Percentiles rank a stretch among this genome's conserved stretches.
Evolutionary conservation across 305 asterid genomes (phyloP).

Genomic region (Plantago rigida): DNA sequence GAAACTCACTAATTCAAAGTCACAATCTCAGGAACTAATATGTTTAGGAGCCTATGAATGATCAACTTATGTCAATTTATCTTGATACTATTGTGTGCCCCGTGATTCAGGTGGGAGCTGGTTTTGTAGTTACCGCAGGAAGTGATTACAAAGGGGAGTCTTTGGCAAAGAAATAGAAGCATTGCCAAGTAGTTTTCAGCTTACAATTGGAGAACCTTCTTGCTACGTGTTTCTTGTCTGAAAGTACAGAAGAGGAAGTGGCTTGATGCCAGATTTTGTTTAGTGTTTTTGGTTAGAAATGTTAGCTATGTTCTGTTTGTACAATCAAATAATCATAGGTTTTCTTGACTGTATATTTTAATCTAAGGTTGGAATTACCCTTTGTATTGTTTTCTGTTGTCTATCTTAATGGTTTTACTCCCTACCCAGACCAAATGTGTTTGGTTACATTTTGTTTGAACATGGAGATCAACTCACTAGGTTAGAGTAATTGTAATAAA

Average conservation of each 20-base stretch:
- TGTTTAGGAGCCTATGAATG: not conserved
- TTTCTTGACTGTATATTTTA: not conserved
- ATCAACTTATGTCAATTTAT: slow-evolving; percentile 6
- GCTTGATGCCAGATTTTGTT: slow-evolving; percentile 40
- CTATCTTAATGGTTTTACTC: no score
- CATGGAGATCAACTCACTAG: no score
- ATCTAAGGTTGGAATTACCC: not conserved
- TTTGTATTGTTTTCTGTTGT: not conserved
- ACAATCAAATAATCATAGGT: not conserved
- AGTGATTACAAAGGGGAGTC: slow-evolving; percentile 88
- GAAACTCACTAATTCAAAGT: no score
- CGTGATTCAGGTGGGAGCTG: slow-evolving; percentile 71
- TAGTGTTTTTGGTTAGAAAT: slow-evolving; percentile 18
- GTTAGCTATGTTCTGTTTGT: slow-evolving; percentile 2
- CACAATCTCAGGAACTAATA: no score
- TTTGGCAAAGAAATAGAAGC: slow-evolving; percentile 75
- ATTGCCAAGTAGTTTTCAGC: slow-evolving; percentile 22
- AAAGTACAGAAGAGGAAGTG: slow-evolving; percentile 19
- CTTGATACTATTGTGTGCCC: not conserved
- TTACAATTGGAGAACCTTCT: slow-evolving; percentile 3
- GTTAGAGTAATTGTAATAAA: no score
- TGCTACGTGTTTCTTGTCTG: slow-evolving; percentile 19
- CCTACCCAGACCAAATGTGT: no score
- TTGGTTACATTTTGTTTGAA: no score
- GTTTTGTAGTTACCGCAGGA: slow-evolving; percentile 72